Conservation (phyloP, 1,284 basidiomycete genomes). For the Malassezia obtusa region DNA sequence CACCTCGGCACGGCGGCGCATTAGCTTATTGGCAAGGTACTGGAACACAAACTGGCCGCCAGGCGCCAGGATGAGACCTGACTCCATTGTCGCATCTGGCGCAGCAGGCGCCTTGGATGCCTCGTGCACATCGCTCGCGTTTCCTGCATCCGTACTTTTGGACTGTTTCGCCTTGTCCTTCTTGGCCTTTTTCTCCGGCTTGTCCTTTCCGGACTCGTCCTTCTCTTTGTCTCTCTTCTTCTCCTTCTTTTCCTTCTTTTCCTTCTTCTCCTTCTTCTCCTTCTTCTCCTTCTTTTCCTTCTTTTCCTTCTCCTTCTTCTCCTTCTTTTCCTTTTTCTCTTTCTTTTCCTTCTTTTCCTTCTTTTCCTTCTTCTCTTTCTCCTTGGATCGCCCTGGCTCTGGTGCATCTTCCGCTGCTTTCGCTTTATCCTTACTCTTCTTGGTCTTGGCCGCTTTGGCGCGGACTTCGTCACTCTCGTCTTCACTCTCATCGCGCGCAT, state of each 20-base stretch:
- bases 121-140: neutral
- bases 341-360: constrained; percentile 1
- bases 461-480: neutral
- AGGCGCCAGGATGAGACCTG: constrained; percentile 24
- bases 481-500: neutral
- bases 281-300: constrained; percentile 10
- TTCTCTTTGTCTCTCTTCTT: constrained; percentile 11
- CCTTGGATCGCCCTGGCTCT: constrained; percentile 1
- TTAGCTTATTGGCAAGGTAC: constrained; percentile 36
- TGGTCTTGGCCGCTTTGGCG: neutral
- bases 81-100: neutral
- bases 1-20: constrained; percentile 35
- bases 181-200: neutral
- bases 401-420: neutral
- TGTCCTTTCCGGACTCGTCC: neutral
- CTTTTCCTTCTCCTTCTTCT: neutral
- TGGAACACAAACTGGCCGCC: constrained; percentile 30
- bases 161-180: neutral
- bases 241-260: constrained; percentile 12
- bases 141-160: neutral
- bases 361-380: neutral
- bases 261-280: constrained; percentile 13
- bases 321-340: constrained; percentile 4
- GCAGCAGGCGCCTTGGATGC: no score
- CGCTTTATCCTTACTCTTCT: neutral